A percentile compares a stretch with the other conserved stretches of the same genome.
These are phyloP conservation scores for Dendrostoma leiphaemia DNA, from an alignment of 2,329 filamentous ascomycete species.

Conservation along the genomic window DNA sequence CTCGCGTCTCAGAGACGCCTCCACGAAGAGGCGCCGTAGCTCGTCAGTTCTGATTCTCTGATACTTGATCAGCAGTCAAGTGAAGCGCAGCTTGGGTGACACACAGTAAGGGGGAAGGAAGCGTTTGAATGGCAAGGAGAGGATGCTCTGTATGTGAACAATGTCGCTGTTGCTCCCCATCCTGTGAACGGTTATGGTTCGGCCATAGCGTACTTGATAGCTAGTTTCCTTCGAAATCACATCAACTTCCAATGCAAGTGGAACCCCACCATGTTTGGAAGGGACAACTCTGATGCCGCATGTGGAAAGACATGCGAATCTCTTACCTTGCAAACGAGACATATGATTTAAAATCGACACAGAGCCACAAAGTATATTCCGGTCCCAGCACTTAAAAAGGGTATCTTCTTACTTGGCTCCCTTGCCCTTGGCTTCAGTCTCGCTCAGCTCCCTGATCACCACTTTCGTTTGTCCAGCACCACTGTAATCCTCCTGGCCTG, in stretches of 20 bases:
- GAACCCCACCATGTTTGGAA: too few species aligned
- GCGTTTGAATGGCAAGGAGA: not conserved
- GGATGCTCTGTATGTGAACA: not conserved
- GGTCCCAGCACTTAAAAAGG: not conserved
- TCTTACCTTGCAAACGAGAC: constrained; percentile 4
- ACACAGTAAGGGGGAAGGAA: not conserved
- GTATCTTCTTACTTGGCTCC: constrained; percentile 56
- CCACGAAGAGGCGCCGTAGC: not conserved
- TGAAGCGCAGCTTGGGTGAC: too few species aligned
- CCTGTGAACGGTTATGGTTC: not conserved
- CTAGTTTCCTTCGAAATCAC: constrained; percentile 1
- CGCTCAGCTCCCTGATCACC: constrained; percentile 78
- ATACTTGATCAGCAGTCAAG: not conserved
- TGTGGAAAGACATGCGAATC: not conserved
- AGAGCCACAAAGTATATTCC: not conserved
- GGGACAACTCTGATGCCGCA: not conserved
- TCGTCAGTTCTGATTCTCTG: not conserved
- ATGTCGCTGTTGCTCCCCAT: not conserved
- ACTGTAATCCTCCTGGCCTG: constrained; percentile 74
- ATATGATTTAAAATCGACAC: not conserved
- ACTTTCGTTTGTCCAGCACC: constrained; percentile 74
- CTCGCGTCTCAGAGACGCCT: not conserved
- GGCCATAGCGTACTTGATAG: constrained; percentile 6
- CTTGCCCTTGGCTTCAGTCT: constrained; percentile 87
- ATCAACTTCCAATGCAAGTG: too few species aligned